Percentiles rank a stretch among this genome's conserved stretches.
phyloP scores from a whole-genome alignment of 208 protist species.

The Leishmania mexicana region DNA sequence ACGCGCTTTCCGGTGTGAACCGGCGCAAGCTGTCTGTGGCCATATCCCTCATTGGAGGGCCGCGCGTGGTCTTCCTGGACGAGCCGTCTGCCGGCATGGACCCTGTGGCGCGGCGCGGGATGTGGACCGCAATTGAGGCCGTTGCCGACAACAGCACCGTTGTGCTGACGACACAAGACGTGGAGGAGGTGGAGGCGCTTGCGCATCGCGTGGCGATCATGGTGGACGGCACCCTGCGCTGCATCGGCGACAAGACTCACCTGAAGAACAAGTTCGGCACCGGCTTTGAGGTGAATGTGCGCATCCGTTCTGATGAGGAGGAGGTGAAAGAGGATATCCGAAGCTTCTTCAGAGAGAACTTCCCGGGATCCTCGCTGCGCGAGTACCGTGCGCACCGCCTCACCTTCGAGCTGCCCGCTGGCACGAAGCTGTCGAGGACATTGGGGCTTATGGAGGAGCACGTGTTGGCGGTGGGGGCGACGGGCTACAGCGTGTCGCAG shows the following conservation, averaged over 20 bases:
- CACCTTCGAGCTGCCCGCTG: not conserved
- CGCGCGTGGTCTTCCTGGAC: conserved; percentile 61
- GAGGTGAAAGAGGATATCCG: conserved; percentile 15
- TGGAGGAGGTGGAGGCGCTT: conserved; percentile 94
- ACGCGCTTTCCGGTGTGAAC: conserved; percentile 57
- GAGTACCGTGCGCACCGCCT: not conserved
- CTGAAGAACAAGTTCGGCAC: conserved; percentile 75
- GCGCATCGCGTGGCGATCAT: conserved; percentile 80
- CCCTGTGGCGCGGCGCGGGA: conserved; percentile 42
- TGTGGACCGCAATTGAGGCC: conserved; percentile 76
- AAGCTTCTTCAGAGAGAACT: not conserved
- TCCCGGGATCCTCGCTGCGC: not conserved
- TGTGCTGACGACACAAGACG: conserved; percentile 92
- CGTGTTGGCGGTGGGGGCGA: conserved; percentile 34
- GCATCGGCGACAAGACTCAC: conserved; percentile 80
- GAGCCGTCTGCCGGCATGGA: conserved; percentile 81
- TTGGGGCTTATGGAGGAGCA: conserved; percentile 55
- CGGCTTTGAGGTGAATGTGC: conserved; percentile 47
- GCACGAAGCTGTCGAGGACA: conserved; percentile 37
- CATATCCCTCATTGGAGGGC: conserved; percentile 61
- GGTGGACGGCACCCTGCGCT: conserved; percentile 75
- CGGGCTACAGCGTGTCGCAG: conserved; percentile 79
- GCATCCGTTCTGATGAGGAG: conserved; percentile 25
- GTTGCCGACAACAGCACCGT: conserved; percentile 65
- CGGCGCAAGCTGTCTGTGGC: conserved; percentile 68